Percentiles rank a stretch among this genome's conserved stretches.
These are phyloP conservation scores for Fusarium redolens DNA, from an alignment of 2,329 filamentous ascomycete species.

Conservation along the genomic window DNA sequence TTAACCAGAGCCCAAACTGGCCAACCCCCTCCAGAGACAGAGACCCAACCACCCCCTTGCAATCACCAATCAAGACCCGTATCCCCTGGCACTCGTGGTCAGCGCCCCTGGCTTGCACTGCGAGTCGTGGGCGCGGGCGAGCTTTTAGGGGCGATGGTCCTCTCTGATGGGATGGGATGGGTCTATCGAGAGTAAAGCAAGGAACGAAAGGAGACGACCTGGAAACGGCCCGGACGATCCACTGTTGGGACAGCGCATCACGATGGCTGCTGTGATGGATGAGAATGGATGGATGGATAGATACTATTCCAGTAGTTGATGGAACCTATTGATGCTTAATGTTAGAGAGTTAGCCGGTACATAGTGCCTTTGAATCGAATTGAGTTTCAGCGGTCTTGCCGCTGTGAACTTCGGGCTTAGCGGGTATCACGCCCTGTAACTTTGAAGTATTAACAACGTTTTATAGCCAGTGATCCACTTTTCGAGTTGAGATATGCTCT, in stretches of 20 bases:
- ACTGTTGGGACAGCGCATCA: slow-evolving; percentile 29
- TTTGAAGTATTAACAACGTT: neutral
- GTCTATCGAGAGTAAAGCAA: slow-evolving; percentile 29
- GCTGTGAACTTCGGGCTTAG: slow-evolving; percentile 14
- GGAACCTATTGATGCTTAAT: slow-evolving; percentile 11
- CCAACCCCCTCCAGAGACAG: slow-evolving; percentile 32
- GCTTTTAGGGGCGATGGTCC: slow-evolving; percentile 26
- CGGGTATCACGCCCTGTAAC: slow-evolving; percentile 13
- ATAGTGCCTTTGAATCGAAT: slow-evolving; percentile 5
- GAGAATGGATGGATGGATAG: neutral
- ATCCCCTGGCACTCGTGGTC: slow-evolving; percentile 27
- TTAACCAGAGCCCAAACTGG: slow-evolving; percentile 21
- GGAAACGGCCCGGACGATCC: slow-evolving; percentile 36
- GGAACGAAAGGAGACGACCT: slow-evolving; percentile 33
- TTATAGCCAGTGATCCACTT: neutral
- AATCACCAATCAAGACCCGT: slow-evolving; percentile 19
- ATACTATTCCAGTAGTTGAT: neutral
- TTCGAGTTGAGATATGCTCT: neutral
- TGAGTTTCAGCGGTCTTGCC: slow-evolving; percentile 27
- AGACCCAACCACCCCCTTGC: slow-evolving; percentile 14
- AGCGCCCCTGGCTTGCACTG: slow-evolving; percentile 30
- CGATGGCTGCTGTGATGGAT: neutral
- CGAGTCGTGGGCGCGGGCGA: slow-evolving; percentile 33
- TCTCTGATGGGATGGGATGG: slow-evolving; percentile 28
- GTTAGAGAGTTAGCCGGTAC: neutral